Evolutionary conservation across 176 grass and related monocot genomes (phyloP), one percentile per base, ranked within the genome.

Genomic region (Musa troglodytarum): DNA sequence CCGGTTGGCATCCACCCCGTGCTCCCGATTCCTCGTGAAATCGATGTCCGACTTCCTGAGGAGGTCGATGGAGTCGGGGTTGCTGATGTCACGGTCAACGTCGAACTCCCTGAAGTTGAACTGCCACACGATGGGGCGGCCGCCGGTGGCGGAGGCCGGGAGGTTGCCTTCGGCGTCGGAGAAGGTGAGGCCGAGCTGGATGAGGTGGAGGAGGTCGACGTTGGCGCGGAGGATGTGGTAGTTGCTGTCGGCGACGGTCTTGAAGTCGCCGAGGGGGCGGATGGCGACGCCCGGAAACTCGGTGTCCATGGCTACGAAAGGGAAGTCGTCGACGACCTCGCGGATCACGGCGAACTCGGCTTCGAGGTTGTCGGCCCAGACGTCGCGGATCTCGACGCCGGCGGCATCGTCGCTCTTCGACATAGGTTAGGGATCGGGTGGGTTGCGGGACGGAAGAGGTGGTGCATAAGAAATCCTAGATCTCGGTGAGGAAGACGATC

Each of bases 381-480:
- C 22, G 15, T 34, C 54, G 16, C 54, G 73, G 54, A 59, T 52
- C 69, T 71, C 69, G 17, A 71, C 69, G 16, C 4, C 69, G 69
- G 14, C 69, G 15, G 1, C 43, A 15, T 49, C 49, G 69, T 49
- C 69, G 49, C 10, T 5, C 15, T 71, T 71, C 69, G 69, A 71
- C 69, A 71, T 71, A 11, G 63, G 25, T 13, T 11, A 65, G 23
- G 21, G 63, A 6, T 65, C 21, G 2, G 1, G 12, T 25, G 21
- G 23, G 63, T 24, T 24, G 63, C n/a, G 22, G 7, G 24, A 61
- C 4, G 14, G 13, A 43, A 6, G 34, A 43, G 34, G 34, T 43
- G 34, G 34, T 43, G 14, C 73, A 75, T 75, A 59, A 62, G 25
- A 75, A 75, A 75, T 8, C 73, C 73, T 75, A 62, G 73, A 75